phyloP scores from a whole-genome alignment of 2,329 filamentous ascomycete species.

The Aquanectria penicillioides region DNA sequence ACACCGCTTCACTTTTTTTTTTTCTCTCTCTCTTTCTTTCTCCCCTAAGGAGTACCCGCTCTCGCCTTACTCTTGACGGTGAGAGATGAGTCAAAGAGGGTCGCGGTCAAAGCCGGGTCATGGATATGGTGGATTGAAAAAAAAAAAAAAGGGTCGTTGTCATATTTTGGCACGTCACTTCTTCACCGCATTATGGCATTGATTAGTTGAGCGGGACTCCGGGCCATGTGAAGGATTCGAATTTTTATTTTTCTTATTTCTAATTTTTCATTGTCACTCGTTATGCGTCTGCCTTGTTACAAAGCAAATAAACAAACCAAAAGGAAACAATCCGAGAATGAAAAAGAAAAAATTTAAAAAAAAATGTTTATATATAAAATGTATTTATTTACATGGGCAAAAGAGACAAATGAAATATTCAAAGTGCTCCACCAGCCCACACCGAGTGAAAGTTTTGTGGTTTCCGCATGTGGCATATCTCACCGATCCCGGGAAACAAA shows the following conservation, averaged over 20 bases:
- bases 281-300: no score
- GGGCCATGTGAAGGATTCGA: not conserved
- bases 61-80: no score
- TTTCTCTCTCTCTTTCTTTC: not conserved
- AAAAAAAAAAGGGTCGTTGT: not conserved
- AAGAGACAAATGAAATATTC: no score
- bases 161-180: slow-evolving; percentile 5
- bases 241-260: not conserved
- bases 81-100: slow-evolving; percentile 12
- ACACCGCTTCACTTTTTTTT: slow-evolving; percentile 10
- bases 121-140: not conserved
- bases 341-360: no score
- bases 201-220: no score
- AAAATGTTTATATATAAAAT: no score
- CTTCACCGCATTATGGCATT: slow-evolving; percentile 11
- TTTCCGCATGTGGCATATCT: not conserved
- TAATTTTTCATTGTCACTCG: not conserved
- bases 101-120: slow-evolving; percentile 1
- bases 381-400: no score
- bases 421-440: no score
- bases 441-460: no score
- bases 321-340: no score
- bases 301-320: not conserved
- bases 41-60: slow-evolving; percentile 2
- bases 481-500: slow-evolving; percentile 3